Conservation (phyloP, 768 basidiomycete genomes). For the Lentinula sp. region DNA sequence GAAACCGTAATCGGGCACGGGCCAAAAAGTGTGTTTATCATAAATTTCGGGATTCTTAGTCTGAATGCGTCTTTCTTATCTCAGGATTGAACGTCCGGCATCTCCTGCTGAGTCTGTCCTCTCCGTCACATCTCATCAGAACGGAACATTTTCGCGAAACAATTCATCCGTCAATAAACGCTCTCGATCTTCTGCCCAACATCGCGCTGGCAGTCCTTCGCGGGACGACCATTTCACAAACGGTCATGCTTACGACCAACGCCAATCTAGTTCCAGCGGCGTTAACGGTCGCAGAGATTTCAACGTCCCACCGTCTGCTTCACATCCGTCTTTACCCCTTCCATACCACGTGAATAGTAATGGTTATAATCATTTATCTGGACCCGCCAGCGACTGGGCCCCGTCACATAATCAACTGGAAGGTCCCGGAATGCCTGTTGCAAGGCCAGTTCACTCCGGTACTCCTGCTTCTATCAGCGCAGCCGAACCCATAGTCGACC, state of each 20-base stretch:
- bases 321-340: slow-evolving; percentile 51
- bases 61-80: slow-evolving; percentile 1
- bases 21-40: slow-evolving; percentile 45
- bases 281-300: slow-evolving; percentile 31
- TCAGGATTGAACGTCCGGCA: slow-evolving; percentile 54
- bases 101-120: slow-evolving; percentile 73
- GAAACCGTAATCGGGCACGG: slow-evolving; percentile 43
- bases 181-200: slow-evolving; percentile 30
- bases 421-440: slow-evolving; percentile 75
- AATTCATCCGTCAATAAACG: slow-evolving; percentile 30
- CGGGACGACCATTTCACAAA: slow-evolving; percentile 28
- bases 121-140: slow-evolving; percentile 61
- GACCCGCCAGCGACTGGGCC: slow-evolving; percentile 40
- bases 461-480: neutral
- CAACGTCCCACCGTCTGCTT: slow-evolving; percentile 43
- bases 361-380: slow-evolving; percentile 23
- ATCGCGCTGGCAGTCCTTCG: slow-evolving; percentile 32
- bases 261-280: slow-evolving; percentile 9
- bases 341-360: slow-evolving; percentile 29
- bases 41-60: neutral
- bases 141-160: slow-evolving; percentile 18
- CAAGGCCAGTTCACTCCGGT: slow-evolving; percentile 21
- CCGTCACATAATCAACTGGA: slow-evolving; percentile 53
- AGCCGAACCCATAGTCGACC: slow-evolving; percentile 22
- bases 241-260: slow-evolving; percentile 15